These are phyloP conservation scores for Elongisporangium prolatum DNA, from an alignment of 352 stramenopile species.

Conservation along the genomic window DNA sequence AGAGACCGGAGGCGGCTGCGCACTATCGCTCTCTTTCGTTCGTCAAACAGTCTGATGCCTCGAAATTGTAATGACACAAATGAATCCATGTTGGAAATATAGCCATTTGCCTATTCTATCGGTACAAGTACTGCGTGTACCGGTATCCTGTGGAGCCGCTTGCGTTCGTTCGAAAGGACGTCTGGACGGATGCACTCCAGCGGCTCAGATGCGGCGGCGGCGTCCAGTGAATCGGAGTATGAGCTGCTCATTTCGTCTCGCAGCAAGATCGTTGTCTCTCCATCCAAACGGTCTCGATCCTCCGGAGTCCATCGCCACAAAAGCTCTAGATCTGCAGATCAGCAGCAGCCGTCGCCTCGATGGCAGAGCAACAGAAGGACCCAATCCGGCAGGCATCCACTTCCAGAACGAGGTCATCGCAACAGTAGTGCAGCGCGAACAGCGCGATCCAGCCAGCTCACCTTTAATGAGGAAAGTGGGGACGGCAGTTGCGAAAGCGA, in stretches of 20 bases:
- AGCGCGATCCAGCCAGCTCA: not conserved
- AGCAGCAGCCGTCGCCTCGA: not conserved
- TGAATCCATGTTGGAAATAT: not conserved
- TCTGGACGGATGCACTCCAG: not conserved
- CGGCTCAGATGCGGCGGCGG: not conserved
- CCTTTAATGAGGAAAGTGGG: conserved; percentile 4
- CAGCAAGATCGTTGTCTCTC: conserved; percentile 61
- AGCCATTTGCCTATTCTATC: not conserved
- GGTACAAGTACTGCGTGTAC: too few species aligned
- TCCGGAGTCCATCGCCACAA: conserved; percentile 8
- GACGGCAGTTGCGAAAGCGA: not conserved
- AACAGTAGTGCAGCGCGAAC: conserved; percentile 6
- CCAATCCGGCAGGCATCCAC: conserved; percentile 1
- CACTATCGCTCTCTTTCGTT: not conserved
- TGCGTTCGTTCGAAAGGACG: not conserved
- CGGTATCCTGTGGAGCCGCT: not conserved
- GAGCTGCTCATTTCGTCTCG: conserved; percentile 56
- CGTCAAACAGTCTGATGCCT: not conserved
- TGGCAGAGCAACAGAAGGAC: not conserved
- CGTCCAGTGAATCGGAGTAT: conserved; percentile 14
- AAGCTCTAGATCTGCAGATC: not conserved
- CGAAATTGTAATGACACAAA: too few species aligned
- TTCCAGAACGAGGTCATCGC: not conserved
- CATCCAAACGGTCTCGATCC: conserved; percentile 14
- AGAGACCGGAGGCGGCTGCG: not conserved